Evolutionary conservation across 2,329 filamentous ascomycete species (phyloP).

Genomic region (Cercospora sesami): DNA sequence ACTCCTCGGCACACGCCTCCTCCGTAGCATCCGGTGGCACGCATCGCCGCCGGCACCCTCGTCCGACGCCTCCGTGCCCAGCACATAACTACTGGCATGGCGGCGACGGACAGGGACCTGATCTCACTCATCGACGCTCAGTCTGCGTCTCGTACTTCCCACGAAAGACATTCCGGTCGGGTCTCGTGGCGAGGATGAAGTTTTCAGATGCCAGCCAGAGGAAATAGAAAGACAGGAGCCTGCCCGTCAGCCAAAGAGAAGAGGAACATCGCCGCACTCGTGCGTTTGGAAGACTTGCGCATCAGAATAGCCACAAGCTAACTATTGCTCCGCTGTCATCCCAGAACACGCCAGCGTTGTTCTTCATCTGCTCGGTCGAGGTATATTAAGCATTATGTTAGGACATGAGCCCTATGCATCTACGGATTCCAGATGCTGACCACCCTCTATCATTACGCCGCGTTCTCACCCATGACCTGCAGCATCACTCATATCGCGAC

Average conservation of each 20-base stretch:
- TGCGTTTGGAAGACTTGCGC: too few species aligned
- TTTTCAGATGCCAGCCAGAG: neutral
- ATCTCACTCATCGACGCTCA: neutral
- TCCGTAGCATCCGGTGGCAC: neutral
- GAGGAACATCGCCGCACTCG: neutral
- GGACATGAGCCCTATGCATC: neutral
- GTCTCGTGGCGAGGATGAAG: neutral
- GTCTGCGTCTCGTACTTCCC: neutral
- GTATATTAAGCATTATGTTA: neutral
- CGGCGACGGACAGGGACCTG: neutral
- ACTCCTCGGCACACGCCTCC: neutral
- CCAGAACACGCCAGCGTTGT: neutral
- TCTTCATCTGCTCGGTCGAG: neutral
- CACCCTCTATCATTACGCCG: neutral
- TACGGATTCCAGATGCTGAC: neutral
- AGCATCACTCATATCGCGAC: neutral
- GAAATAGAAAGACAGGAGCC: neutral
- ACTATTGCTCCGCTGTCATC: neutral
- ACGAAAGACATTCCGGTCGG: neutral
- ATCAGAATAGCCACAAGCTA: too few species aligned
- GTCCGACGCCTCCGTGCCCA: constrained; percentile 1
- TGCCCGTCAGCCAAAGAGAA: neutral
- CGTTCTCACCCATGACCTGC: neutral
- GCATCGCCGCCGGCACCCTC: neutral
- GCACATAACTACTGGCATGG: neutral